Evolutionary conservation across 2,329 filamentous ascomycete genomes (phyloP).

Genomic region (Talaromyces sp.): DNA sequence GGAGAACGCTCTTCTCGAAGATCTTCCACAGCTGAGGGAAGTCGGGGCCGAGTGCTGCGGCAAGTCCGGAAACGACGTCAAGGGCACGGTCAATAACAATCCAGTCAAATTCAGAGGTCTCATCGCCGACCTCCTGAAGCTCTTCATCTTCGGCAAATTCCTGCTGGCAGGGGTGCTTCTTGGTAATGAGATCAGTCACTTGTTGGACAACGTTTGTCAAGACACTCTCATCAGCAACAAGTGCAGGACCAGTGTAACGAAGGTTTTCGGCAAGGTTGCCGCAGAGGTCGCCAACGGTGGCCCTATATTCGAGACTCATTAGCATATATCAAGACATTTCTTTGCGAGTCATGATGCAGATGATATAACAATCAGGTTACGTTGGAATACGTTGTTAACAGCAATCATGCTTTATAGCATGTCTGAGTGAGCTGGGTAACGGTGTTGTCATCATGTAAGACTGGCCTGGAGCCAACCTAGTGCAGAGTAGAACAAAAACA

Average conservation of each 20-base stretch:
- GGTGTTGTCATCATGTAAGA: conserved; percentile 76
- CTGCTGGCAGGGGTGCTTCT: conserved; percentile 88
- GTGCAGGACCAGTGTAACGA: conserved; percentile 83
- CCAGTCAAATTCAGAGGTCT: conserved; percentile 96
- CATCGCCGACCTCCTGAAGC: conserved; percentile 66
- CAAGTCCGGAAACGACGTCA: conserved; percentile 81
- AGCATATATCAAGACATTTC: neutral
- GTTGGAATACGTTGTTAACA: conserved; percentile 68
- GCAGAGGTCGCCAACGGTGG: conserved; percentile 91
- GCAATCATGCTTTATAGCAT: conserved; percentile 71
- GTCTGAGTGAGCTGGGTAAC: conserved; percentile 99
- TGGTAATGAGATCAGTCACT: conserved; percentile 75
- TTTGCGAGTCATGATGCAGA: neutral
- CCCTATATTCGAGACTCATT: conserved; percentile 48
- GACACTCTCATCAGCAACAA: conserved; percentile 69
- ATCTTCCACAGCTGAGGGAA: conserved; percentile 93
- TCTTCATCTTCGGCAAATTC: conserved; percentile 82
- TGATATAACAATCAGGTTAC: conserved; percentile 42
- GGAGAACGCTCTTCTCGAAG: conserved; percentile 87
- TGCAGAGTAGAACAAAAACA: conserved; percentile 6
- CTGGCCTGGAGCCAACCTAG: neutral
- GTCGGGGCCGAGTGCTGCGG: conserved; percentile 72
- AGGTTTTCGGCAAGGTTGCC: conserved; percentile 86
- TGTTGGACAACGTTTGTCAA: conserved; percentile 74
- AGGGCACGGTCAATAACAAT: conserved; percentile 90